Evolutionary conservation across 2,329 filamentous ascomycete species (phyloP), one percentile per base, ranked within the genome.

Genomic region (Myriosclerotinia duriaeana): DNA sequence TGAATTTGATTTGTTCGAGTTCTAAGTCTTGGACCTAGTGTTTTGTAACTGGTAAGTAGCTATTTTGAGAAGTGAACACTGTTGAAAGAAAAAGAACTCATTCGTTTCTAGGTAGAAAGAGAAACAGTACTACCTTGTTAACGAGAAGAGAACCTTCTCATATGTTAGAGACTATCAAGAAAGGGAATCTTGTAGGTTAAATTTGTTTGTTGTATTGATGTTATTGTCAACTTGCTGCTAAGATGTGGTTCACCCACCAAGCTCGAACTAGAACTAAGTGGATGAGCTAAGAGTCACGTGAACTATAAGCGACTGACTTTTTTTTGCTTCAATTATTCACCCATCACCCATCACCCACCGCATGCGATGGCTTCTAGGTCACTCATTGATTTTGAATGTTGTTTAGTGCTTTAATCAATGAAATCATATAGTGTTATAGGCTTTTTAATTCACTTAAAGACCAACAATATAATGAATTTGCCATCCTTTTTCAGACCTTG

Each of bases 161-260:
- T 55, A 20, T 17, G 14, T 34, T 38, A 17, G 38, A 55, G n/a
- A 34, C 40, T 64, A 40, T 44, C 22, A 26, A 55, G 20, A 26
- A 55, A 40, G 34, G 38, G 48, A 34, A 20, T 46, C 12, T 56
- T 36, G 12, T 56, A 64, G 50, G 20, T 44, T 22, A 40, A 34
- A 46, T 46, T 46, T 30, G 40, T 46, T 46, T 30, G 52, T 56
- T 59, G 52, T 64, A 36, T 64, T 64, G 36, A 46, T 55, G 40
- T 64, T 64, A 55, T 64, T 40, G 52, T 64, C 62, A 64, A 64
- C 20, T 65, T 58, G 20, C 17, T 58, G 53, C 22, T 65, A 44
- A 55, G 62, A 58, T 64, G 62, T 58, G 40, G 62, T 65, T 65
- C 62, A 58, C 52, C 62, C 50, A 36, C 53, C 54, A 59, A 65